phyloP scores from a whole-genome alignment of 306 rosid genomes.

The Quillaja saponaria region DNA sequence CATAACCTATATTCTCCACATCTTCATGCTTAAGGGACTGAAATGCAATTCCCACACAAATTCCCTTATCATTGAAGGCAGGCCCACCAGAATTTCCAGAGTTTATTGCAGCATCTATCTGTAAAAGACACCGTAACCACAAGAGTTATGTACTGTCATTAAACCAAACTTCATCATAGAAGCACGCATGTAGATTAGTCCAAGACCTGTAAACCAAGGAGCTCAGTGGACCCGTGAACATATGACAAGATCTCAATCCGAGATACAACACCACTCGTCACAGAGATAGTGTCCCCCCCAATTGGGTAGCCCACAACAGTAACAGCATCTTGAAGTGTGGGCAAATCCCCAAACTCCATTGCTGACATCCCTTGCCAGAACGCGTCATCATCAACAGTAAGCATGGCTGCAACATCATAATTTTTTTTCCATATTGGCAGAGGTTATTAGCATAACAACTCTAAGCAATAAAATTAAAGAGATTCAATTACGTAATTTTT shows the following conservation, averaged over 20 bases:
- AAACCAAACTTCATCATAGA: no score
- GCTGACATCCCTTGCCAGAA: conserved; percentile 92
- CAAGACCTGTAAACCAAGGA: conserved; percentile 98
- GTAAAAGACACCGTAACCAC: no score
- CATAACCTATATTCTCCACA: conserved; percentile 90
- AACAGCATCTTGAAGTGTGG: conserved; percentile 89
- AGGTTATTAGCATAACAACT: no score
- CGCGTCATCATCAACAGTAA: conserved; percentile 82
- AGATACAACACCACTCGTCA: conserved; percentile 95
- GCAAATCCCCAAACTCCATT: conserved; percentile 83
- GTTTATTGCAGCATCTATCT: conserved; percentile 97
- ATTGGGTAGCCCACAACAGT: conserved; percentile 97
- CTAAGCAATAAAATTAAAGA: no score
- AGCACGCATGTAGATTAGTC: no score
- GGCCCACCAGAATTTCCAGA: conserved; percentile 99
- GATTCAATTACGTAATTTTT: no score
- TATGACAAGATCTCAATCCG: conserved; percentile 92
- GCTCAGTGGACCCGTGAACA: conserved; percentile 94
- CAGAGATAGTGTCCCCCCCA: conserved; percentile 97
- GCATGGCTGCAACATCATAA: conserved; percentile 71
- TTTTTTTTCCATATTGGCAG: no score
- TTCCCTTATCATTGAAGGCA: conserved; percentile 89
- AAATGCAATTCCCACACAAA: conserved; percentile 96
- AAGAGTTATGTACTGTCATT: neutral
- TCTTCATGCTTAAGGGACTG: conserved; percentile 97